A percentile compares a stretch with the other conserved stretches of the same genome.
Evolutionary conservation across 202 grass and related monocot species (phyloP).

Genomic region (Zizania palustris): DNA sequence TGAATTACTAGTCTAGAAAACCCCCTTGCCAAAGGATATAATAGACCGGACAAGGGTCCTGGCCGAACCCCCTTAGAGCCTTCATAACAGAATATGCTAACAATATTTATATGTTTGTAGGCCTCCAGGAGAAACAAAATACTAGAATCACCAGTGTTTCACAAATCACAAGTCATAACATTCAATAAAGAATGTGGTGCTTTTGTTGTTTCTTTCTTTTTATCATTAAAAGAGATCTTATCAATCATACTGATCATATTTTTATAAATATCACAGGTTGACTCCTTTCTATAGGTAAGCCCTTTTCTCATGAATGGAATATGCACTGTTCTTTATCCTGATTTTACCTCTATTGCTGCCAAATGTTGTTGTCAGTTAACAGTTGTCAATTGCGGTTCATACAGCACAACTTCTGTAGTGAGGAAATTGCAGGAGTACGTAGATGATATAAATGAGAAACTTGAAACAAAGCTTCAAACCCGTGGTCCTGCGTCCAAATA

Average conservation of each 20-base stretch:
- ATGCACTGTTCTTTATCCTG: conserved; percentile 17
- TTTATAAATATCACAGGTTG: conserved; percentile 60
- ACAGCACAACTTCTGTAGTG: conserved; percentile 61
- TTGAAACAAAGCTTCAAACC: conserved; percentile 65
- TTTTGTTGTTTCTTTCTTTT: conserved; percentile 8
- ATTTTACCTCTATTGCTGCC: conserved; percentile 7
- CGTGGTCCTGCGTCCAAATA: conserved; percentile 94
- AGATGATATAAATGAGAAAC: conserved; percentile 67
- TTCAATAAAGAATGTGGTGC: conserved; percentile 6
- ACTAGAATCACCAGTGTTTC: conserved; percentile 6
- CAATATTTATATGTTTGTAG: conserved; percentile 2
- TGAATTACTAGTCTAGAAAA: too few species aligned
- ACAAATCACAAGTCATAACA: conserved; percentile 9
- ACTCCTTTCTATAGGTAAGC: conserved; percentile 97
- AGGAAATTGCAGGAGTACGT: conserved; percentile 82
- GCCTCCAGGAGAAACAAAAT: background rate
- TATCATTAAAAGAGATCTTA: conserved; percentile 24
- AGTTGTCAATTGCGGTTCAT: conserved; percentile 39
- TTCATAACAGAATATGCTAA: too few species aligned
- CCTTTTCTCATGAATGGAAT: conserved; percentile 20
- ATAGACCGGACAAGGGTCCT: too few species aligned
- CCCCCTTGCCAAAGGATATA: too few species aligned
- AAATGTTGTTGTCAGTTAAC: conserved; percentile 17
- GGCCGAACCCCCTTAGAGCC: too few species aligned
- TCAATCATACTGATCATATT: conserved; percentile 40